Conservation (phyloP, 805 yeast species). For the Teunomyces barrocoloradensis region DNA sequence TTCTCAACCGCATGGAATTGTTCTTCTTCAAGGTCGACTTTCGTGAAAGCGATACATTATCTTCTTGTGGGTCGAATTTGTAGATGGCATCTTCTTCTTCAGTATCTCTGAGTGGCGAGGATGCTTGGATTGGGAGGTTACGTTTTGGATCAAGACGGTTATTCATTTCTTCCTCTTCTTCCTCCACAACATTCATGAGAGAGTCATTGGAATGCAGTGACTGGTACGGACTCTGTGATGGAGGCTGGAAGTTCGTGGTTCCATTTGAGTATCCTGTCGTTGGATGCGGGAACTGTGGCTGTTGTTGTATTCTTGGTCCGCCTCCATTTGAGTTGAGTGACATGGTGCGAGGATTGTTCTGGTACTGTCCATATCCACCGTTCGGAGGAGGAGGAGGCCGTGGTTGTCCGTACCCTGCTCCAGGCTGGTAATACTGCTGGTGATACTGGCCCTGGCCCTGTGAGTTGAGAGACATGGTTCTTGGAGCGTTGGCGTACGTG, state of each 20-base stretch:
- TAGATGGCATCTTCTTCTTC: constrained; percentile 27
- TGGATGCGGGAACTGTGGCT: constrained; percentile 1
- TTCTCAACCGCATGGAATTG: constrained; percentile 41
- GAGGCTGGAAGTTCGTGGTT: neutral
- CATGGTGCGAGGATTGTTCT: constrained; percentile 1
- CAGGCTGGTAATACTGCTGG: constrained; percentile 6
- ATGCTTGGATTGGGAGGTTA: neutral
- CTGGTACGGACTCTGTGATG: constrained; percentile 1
- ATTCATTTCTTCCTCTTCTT: constrained; percentile 27
- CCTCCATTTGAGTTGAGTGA: neutral
- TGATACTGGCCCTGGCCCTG: constrained; percentile 9
- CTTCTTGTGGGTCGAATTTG: constrained; percentile 28
- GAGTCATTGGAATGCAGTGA: constrained; percentile 27
- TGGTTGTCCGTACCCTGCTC: constrained; percentile 3
- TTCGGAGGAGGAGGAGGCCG: constrained; percentile 5
- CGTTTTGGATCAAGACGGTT: constrained; percentile 4
- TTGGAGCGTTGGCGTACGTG: constrained; percentile 14
- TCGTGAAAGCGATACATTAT: constrained; percentile 30
- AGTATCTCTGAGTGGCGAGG: constrained; percentile 7
- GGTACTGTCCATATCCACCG: constrained; percentile 4
- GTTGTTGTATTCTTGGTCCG: constrained; percentile 1
- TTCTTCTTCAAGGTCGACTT: constrained; percentile 37
- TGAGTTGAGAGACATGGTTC: constrained; percentile 27
- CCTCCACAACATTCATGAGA: constrained; percentile 33
- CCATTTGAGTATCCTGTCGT: neutral